phyloP scores from a whole-genome alignment of 1,139 yeast genomes.

The Komagataea norvegica region DNA sequence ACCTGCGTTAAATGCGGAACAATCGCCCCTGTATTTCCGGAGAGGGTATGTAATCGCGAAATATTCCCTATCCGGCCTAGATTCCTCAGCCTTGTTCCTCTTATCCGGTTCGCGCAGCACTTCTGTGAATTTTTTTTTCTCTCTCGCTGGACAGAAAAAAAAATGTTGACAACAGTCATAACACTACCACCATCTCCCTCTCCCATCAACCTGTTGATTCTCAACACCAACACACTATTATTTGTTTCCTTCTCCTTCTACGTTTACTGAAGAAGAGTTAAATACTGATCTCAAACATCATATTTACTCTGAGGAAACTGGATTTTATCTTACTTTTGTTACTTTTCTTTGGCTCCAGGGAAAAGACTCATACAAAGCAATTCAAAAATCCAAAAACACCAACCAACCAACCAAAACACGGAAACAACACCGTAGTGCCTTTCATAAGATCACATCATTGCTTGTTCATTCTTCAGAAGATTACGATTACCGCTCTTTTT shows the following conservation, averaged over 20 bases:
- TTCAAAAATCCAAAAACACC: constrained; percentile 1
- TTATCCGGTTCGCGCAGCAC: no score
- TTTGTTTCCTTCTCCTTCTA: constrained; percentile 10
- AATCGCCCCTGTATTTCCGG: no score
- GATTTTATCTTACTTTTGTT: constrained; percentile 6
- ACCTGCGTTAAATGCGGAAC: no score
- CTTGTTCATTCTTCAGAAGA: constrained; percentile 1
- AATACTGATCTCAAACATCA: constrained; percentile 4
- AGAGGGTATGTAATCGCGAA: no score
- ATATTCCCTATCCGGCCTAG: no score
- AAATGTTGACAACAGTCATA: no score
- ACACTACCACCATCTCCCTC: no score
- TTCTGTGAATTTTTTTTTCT: constrained; percentile 4
- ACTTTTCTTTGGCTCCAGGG: neutral
- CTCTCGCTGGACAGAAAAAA: neutral
- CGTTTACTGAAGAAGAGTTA: constrained; percentile 7
- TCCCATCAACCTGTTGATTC: neutral
- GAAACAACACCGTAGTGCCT: neutral
- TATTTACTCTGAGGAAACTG: constrained; percentile 11
- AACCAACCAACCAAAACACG: neutral
- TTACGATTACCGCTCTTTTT: no score
- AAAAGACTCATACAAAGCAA: constrained; percentile 6
- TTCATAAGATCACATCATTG: neutral
- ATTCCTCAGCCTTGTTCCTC: no score
- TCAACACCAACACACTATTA: neutral